These are phyloP conservation scores for Sapria himalayana DNA, from an alignment of 345 rosid genomes.

Conservation along the genomic window DNA sequence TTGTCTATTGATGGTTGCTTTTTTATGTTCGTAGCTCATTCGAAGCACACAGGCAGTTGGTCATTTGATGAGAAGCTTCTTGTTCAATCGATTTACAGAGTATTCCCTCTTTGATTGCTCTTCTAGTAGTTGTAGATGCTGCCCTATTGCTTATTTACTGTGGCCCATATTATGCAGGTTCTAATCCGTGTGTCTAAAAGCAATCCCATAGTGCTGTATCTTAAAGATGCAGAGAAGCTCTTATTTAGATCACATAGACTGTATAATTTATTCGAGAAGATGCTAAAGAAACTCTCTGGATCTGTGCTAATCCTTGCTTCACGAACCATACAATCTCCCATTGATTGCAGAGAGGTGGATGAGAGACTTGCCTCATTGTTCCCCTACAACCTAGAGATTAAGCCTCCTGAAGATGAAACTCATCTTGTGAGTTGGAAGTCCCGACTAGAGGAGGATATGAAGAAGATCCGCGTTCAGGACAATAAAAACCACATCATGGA, in stretches of 20 bases:
- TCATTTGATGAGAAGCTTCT: conserved; percentile 76
- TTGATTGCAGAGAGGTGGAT: conserved; percentile 28
- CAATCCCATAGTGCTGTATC: conserved; percentile 50
- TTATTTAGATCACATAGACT: conserved; percentile 45
- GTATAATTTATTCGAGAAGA: conserved; percentile 52
- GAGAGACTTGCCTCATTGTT: conserved; percentile 46
- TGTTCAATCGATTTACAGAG: conserved; percentile 69
- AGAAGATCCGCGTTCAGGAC: conserved; percentile 74
- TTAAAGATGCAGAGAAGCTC: conserved; percentile 58
- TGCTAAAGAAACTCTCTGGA: conserved; percentile 58
- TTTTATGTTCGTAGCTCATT: conserved; percentile 21
- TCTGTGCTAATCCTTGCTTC: conserved; percentile 76
- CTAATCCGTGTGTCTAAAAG: conserved; percentile 57
- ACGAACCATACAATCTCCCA: conserved; percentile 27
- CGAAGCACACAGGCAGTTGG: conserved; percentile 47
- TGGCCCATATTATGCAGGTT: conserved; percentile 24
- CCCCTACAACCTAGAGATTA: conserved; percentile 76
- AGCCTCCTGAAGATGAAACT: conserved; percentile 69
- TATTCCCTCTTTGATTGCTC: conserved; percentile 8
- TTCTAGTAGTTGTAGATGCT: not conserved
- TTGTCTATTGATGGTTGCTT: too few relatives aligned
- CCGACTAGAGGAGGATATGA: conserved; percentile 88
- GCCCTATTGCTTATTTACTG: not conserved
- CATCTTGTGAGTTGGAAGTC: conserved; percentile 80
- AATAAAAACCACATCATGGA: conserved; percentile 77